phyloP scores from a whole-genome alignment of 192 early-diverging fungal genomes.

The Jimgerdemannia lactiflua region DNA sequence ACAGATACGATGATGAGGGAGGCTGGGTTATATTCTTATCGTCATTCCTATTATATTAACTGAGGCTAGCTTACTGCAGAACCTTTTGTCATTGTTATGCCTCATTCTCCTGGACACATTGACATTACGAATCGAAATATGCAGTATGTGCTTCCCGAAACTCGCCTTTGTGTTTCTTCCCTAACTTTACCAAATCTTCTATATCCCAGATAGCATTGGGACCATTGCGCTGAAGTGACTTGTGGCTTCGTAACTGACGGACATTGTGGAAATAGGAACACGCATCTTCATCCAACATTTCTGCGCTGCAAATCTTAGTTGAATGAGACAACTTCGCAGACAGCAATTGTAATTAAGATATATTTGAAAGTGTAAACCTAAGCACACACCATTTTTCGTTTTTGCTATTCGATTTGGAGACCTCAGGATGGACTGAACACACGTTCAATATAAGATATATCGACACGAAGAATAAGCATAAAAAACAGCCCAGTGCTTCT shows the following conservation, averaged over 20 bases:
- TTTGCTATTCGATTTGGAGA: constrained; percentile 23
- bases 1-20: background rate
- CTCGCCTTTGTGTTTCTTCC: constrained; percentile 11
- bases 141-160: background rate
- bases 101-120: too few relatives aligned
- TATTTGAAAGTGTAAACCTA: background rate
- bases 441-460: background rate
- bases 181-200: constrained; percentile 50
- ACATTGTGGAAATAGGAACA: constrained; percentile 23
- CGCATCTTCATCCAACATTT: constrained; percentile 24
- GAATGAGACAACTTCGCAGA: too few relatives aligned
- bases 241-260: constrained; percentile 8
- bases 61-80: too few relatives aligned
- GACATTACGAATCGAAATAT: background rate
- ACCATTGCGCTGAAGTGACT: background rate
- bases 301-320: background rate
- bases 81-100: too few relatives aligned
- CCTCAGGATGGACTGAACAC: constrained; percentile 26
- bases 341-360: background rate
- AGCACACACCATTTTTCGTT: constrained; percentile 33
- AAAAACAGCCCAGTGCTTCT: background rate
- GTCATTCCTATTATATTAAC: too few relatives aligned
- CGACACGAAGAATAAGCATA: background rate
- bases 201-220: constrained; percentile 47
- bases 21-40: too few relatives aligned